phyloP scores from a whole-genome alignment of 306 rosid species.

The Acacia confusa region DNA sequence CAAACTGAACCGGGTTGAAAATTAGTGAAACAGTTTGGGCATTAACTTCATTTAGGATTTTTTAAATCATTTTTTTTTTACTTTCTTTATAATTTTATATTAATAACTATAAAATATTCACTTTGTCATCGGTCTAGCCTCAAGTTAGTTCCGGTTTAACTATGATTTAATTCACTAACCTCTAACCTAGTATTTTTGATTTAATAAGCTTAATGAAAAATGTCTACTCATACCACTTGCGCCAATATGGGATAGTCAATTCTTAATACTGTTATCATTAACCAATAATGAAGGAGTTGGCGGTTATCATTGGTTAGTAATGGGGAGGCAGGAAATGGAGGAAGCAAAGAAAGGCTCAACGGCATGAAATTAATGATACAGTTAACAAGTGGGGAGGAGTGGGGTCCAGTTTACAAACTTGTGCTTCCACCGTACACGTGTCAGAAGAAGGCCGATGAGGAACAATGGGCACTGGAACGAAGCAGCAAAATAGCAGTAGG shows the following conservation, averaged over 20 bases:
- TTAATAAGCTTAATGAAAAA: too few relatives aligned
- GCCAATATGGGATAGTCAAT: background rate
- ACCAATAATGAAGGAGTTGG: background rate
- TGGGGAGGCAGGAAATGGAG: background rate
- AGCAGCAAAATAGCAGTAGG: background rate
- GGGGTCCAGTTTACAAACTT: background rate
- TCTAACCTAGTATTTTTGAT: too few relatives aligned
- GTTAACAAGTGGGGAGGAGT: background rate
- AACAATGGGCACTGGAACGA: background rate
- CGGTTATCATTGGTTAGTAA: background rate
- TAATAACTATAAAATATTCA: too few relatives aligned
- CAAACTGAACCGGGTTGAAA: too few relatives aligned
- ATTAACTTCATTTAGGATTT: too few relatives aligned
- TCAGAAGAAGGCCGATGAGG: background rate
- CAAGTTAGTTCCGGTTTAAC: too few relatives aligned
- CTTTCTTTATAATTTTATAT: too few relatives aligned
- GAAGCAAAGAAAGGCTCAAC: background rate
- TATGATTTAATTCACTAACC: too few relatives aligned
- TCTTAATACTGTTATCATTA: background rate
- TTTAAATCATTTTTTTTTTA: too few relatives aligned
- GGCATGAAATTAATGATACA: background rate
- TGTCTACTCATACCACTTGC: background rate
- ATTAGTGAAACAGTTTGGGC: too few relatives aligned
- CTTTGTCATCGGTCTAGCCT: too few relatives aligned
- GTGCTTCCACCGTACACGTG: conserved; percentile 34